Evolutionary conservation across 2,329 filamentous ascomycete genomes (phyloP).

Genomic region (Dothideomycetidae sp.): DNA sequence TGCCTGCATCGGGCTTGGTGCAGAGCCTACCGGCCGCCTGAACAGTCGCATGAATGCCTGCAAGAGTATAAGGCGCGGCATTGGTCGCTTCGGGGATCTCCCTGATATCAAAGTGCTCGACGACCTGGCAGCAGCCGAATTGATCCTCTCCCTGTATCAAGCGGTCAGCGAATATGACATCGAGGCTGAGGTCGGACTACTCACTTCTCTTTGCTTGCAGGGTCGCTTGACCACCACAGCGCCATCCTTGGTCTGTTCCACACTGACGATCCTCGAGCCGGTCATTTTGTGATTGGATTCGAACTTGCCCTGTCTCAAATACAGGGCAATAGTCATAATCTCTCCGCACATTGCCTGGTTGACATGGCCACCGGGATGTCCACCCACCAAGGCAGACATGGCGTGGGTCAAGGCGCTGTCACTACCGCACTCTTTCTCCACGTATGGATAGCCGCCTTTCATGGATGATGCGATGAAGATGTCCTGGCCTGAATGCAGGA

Average conservation of each 20-base stretch:
- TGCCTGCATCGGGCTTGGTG: too few relatives aligned
- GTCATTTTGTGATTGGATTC: too few relatives aligned
- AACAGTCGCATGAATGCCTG: not conserved
- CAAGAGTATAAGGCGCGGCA: not conserved
- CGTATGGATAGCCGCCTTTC: not conserved
- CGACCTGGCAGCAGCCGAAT: too few relatives aligned
- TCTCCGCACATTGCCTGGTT: not conserved
- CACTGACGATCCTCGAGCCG: not conserved
- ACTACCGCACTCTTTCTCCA: not conserved
- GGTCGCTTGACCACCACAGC: not conserved
- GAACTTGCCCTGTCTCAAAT: too few relatives aligned
- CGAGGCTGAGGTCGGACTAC: too few relatives aligned
- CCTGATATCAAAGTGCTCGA: not conserved
- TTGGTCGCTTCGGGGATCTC: not conserved
- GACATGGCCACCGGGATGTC: too few relatives aligned
- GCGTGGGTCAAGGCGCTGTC: too few relatives aligned
- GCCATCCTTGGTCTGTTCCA: not conserved
- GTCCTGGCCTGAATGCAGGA: not conserved
- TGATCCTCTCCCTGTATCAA: too few relatives aligned
- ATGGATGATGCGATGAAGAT: not conserved
- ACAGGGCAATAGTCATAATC: not conserved
- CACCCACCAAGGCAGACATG: too few relatives aligned
- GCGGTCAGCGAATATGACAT: too few relatives aligned
- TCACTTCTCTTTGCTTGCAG: not conserved
- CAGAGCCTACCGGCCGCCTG: too few relatives aligned